A percentile compares a stretch with the other conserved stretches of the same genome.
These are phyloP conservation scores for Phragmites australis DNA, from an alignment of 176 grass and related monocot genomes.

Conservation along the genomic window DNA sequence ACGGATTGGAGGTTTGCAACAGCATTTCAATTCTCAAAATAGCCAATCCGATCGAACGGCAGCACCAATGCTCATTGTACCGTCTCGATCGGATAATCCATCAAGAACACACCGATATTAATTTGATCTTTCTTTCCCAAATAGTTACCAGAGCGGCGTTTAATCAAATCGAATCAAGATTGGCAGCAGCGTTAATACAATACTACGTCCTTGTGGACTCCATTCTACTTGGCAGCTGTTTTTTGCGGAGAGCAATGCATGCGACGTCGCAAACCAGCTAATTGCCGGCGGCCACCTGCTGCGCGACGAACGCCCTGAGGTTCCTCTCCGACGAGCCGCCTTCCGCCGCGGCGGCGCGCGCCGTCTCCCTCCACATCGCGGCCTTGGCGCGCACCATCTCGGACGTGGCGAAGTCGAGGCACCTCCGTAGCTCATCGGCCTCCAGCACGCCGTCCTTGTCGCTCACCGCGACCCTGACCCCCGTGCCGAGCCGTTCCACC, in stretches of 20 bases:
- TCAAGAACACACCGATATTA: not conserved
- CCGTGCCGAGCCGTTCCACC: conserved; percentile 51
- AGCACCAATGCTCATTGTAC: too few relatives aligned
- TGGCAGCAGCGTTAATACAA: not conserved
- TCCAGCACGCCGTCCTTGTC: conserved; percentile 52
- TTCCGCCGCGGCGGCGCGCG: conserved; percentile 26
- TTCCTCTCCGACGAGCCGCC: conserved; percentile 57
- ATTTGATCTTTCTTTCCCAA: not conserved
- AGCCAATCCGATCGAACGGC: too few relatives aligned
- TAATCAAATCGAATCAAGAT: not conserved
- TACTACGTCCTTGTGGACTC: not conserved
- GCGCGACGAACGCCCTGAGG: conserved; percentile 48
- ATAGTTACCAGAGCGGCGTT: not conserved
- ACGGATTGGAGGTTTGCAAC: not conserved
- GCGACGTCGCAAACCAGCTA: not conserved
- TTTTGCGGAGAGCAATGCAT: not conserved
- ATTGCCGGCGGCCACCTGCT: conserved; percentile 15
- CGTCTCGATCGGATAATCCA: too few relatives aligned
- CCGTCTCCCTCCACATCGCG: conserved; percentile 52
- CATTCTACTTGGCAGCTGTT: not conserved
- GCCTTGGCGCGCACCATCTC: conserved; percentile 52
- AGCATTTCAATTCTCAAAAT: not conserved
- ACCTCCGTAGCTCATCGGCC: conserved; percentile 59
- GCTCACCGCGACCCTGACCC: conserved; percentile 48
- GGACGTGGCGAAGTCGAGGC: conserved; percentile 45